Conservation (phyloP, 192 early-diverging fungal genomes). For the Rhizophagus sp. region DNA sequence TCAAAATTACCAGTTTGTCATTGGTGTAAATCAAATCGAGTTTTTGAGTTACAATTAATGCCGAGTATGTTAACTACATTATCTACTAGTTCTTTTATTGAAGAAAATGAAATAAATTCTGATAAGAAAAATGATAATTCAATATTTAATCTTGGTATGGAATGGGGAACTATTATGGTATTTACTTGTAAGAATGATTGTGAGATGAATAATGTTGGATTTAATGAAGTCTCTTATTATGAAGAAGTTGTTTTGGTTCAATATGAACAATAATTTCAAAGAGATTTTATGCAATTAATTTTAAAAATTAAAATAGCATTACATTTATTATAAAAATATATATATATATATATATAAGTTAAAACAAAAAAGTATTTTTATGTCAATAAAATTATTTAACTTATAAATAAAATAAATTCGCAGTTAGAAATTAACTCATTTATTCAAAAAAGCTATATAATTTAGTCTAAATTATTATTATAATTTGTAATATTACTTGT, state of each 20-base stretch:
- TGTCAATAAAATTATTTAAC: too few relatives aligned
- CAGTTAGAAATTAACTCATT: too few relatives aligned
- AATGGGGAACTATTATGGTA: slow-evolving; percentile 86
- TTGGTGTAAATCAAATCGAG: slow-evolving; percentile 63
- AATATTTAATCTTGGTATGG: slow-evolving; percentile 74
- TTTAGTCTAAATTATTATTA: too few relatives aligned
- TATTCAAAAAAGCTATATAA: too few relatives aligned
- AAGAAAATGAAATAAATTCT: slow-evolving; percentile 39
- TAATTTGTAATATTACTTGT: too few relatives aligned
- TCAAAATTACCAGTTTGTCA: slow-evolving; percentile 60
- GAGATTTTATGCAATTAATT: too few relatives aligned
- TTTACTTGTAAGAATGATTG: slow-evolving; percentile 84
- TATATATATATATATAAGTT: too few relatives aligned
- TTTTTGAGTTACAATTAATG: slow-evolving; percentile 95
- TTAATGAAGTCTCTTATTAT: slow-evolving; percentile 50
- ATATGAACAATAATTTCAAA: slow-evolving; percentile 44
- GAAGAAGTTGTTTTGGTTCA: slow-evolving; percentile 65
- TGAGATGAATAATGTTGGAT: slow-evolving; percentile 37
- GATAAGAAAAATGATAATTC: slow-evolving; percentile 34
- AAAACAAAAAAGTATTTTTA: too few relatives aligned
- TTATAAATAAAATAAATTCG: too few relatives aligned
- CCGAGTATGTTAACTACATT: slow-evolving; percentile 77
- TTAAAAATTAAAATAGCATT: too few relatives aligned
- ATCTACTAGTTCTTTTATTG: slow-evolving; percentile 59
- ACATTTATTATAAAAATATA: too few relatives aligned